These are phyloP conservation scores for Tubosaeta sp. DNA, from an alignment of 768 basidiomycete species.

Conservation along the genomic window DNA sequence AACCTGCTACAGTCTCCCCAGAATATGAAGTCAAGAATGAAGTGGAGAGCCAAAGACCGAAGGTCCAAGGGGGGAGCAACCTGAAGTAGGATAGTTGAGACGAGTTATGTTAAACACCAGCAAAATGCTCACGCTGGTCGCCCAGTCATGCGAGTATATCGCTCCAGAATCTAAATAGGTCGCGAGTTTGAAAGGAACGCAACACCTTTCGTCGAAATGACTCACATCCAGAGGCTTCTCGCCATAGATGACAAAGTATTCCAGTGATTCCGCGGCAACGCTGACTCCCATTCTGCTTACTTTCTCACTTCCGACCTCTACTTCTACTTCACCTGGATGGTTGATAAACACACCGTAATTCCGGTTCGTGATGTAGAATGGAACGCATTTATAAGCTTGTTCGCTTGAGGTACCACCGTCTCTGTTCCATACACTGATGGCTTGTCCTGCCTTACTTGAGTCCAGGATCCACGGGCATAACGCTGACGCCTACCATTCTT, in stretches of 20 bases:
- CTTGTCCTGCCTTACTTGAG: slow-evolving; percentile 39
- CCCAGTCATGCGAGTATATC: slow-evolving; percentile 20
- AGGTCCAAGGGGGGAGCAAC: slow-evolving; percentile 68
- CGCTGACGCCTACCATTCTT: slow-evolving; percentile 58
- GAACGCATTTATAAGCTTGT: slow-evolving; percentile 63
- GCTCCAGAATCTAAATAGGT: slow-evolving; percentile 12
- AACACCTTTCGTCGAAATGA: not conserved
- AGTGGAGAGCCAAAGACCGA: slow-evolving; percentile 74
- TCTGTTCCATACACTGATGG: slow-evolving; percentile 65
- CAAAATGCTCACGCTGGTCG: slow-evolving; percentile 12
- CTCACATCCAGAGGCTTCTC: slow-evolving; percentile 54
- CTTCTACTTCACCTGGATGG: slow-evolving; percentile 70
- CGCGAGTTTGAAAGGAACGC: not conserved
- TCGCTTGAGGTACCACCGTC: slow-evolving; percentile 73
- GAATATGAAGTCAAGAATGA: slow-evolving; percentile 73
- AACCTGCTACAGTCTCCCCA: slow-evolving; percentile 61
- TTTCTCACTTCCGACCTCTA: slow-evolving; percentile 67
- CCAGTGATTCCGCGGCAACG: slow-evolving; percentile 57
- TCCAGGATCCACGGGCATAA: slow-evolving; percentile 15
- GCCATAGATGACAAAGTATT: slow-evolving; percentile 72
- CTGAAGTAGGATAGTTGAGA: slow-evolving; percentile 30
- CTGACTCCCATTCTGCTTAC: slow-evolving; percentile 61
- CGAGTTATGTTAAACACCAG: not conserved
- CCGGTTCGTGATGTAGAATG: slow-evolving; percentile 65
- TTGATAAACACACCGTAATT: slow-evolving; percentile 77